Evolutionary conservation across 2,329 filamentous ascomycete species (phyloP).

Genomic region (Colletotrichum tropicale): DNA sequence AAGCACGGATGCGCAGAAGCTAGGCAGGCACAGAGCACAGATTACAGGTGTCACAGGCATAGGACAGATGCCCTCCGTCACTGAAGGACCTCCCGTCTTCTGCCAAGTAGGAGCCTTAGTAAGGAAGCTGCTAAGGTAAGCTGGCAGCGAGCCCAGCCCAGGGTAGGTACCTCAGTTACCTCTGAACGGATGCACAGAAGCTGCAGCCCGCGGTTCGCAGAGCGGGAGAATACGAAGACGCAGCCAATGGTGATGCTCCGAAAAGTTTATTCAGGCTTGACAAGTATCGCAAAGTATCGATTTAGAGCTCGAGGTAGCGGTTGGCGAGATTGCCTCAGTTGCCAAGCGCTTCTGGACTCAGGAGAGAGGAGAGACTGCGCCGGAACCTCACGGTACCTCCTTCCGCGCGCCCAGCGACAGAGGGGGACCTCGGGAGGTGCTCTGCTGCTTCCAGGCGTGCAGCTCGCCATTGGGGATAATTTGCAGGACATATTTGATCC

Average conservation of each 20-base stretch:
- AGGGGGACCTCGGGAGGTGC: not conserved
- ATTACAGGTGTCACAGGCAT: not conserved
- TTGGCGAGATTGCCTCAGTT: slow-evolving; percentile 16
- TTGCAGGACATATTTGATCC: not conserved
- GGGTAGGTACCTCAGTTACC: not conserved
- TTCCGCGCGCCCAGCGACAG: not conserved
- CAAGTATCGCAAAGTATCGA: not conserved
- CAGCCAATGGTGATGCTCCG: not conserved
- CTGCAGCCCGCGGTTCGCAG: not conserved
- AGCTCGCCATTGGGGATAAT: not conserved
- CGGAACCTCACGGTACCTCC: not conserved
- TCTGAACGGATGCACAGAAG: not conserved
- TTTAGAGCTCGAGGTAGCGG: not conserved
- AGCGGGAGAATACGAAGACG: not conserved
- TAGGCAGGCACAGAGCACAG: not conserved
- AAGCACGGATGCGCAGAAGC: not conserved
- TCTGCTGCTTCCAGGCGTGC: not conserved
- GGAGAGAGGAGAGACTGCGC: slow-evolving; percentile 17
- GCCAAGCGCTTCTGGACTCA: slow-evolving; percentile 21
- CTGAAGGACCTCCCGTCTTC: not conserved
- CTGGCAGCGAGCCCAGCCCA: not conserved
- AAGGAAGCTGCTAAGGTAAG: not conserved
- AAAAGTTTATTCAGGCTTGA: not conserved
- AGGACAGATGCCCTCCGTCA: not conserved
- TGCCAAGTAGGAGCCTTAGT: not conserved